phyloP scores from a whole-genome alignment of 768 basidiomycete genomes.

The Symmetrospora coprosmae region DNA sequence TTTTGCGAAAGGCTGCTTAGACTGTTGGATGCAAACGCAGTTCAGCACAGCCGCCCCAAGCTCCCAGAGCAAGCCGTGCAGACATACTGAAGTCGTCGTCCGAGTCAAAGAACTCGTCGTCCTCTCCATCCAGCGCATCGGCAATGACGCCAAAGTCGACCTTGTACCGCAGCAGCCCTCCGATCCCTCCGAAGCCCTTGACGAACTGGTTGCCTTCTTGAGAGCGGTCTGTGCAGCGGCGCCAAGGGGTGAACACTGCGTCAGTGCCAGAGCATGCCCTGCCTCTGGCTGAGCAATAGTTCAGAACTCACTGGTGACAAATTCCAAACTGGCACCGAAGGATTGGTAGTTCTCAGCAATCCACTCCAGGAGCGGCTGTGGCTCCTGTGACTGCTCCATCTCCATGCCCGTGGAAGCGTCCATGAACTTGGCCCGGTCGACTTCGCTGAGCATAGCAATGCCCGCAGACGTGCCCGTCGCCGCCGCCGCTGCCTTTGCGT shows the following conservation, averaged over 20 bases:
- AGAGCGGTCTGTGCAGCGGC: slow-evolving; percentile 43
- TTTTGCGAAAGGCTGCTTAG: too few species aligned
- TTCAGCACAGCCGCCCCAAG: too few species aligned
- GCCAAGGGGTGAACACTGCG: too few species aligned
- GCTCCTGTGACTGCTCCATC: slow-evolving; percentile 79
- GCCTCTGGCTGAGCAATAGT: not conserved
- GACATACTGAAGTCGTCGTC: slow-evolving; percentile 21
- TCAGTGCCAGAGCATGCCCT: not conserved
- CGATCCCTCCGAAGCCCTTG: slow-evolving; percentile 96
- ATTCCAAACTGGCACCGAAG: slow-evolving; percentile 81
- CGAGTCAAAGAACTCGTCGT: slow-evolving; percentile 26
- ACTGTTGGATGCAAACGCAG: too few species aligned
- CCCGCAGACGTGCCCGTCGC: slow-evolving; percentile 5
- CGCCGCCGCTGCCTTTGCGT: slow-evolving; percentile 10
- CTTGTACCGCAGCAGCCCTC: slow-evolving; percentile 89
- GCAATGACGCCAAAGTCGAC: slow-evolving; percentile 80
- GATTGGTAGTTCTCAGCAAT: slow-evolving; percentile 97
- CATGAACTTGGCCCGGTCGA: slow-evolving; percentile 82
- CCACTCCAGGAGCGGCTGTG: slow-evolving; percentile 87
- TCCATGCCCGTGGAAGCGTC: slow-evolving; percentile 90
- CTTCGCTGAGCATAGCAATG: slow-evolving; percentile 43
- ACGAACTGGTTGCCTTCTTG: slow-evolving; percentile 97
- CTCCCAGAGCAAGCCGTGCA: too few species aligned
- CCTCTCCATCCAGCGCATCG: slow-evolving; percentile 37
- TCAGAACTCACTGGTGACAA: slow-evolving; percentile 22